phyloP scores from a whole-genome alignment of 176 grass and related monocot species.

The Eremochloa ophiuroides region DNA sequence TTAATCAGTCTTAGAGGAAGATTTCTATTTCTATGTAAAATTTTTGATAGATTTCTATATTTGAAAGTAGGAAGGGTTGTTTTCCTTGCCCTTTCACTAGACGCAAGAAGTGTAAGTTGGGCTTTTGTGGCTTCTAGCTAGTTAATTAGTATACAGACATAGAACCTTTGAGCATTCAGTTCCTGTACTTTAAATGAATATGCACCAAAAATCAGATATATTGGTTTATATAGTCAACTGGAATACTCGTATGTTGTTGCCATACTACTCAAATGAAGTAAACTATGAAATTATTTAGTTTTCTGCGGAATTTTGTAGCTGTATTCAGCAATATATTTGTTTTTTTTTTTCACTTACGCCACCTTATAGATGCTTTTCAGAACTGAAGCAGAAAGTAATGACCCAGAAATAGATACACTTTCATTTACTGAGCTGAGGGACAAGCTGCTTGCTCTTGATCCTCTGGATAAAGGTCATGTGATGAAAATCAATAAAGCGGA shows the following conservation, averaged over 20 bases:
- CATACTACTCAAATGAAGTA: background rate
- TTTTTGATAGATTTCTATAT: too few relatives aligned
- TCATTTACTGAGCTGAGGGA: constrained; percentile 89
- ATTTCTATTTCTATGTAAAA: too few relatives aligned
- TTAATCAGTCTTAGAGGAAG: too few relatives aligned
- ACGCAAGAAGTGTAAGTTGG: background rate
- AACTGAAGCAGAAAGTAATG: constrained; percentile 55
- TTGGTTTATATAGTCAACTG: too few relatives aligned
- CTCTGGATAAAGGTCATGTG: constrained; percentile 75
- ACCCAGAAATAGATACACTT: constrained; percentile 61
- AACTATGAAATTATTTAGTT: background rate
- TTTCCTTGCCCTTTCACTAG: too few relatives aligned
- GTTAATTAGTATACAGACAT: background rate
- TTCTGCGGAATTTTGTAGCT: constrained; percentile 18
- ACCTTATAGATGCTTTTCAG: constrained; percentile 74
- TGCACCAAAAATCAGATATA: background rate
- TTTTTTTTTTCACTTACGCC: constrained; percentile 22
- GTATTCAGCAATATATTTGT: constrained; percentile 14
- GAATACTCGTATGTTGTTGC: too few relatives aligned
- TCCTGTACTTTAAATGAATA: too few relatives aligned
- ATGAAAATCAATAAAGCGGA: constrained; percentile 88
- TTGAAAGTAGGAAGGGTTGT: too few relatives aligned
- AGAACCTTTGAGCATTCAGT: too few relatives aligned
- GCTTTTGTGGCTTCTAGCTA: background rate
- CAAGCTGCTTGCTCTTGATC: constrained; percentile 83